Conservation (phyloP, 2,329 filamentous ascomycete species). For the Alternaria incomplexa region DNA sequence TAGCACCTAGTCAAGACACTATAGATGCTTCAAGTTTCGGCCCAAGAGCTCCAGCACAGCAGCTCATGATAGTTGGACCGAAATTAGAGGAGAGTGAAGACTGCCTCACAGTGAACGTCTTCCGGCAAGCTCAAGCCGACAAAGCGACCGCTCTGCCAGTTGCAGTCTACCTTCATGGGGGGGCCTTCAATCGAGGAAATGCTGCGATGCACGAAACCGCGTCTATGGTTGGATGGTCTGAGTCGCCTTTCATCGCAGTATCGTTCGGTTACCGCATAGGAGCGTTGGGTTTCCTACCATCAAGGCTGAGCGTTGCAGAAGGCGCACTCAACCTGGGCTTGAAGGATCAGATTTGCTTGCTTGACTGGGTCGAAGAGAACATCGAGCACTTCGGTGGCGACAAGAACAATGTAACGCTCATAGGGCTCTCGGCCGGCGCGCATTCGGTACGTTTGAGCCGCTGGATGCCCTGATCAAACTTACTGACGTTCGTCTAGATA, state of each 20-base stretch:
- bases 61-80: conserved; percentile 19
- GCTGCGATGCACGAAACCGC: conserved; percentile 62
- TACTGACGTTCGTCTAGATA: conserved; percentile 48
- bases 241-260: conserved; percentile 61
- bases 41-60: conserved; percentile 23
- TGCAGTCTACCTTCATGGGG: conserved; percentile 66
- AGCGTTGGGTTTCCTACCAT: conserved; percentile 15
- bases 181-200: conserved; percentile 59
- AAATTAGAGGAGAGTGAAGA: conserved; percentile 26
- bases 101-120: conserved; percentile 31
- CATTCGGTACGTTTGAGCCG: conserved; percentile 15
- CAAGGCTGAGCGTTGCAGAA: conserved; percentile 38
- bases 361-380: conserved; percentile 56
- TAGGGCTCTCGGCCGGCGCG: conserved; percentile 31
- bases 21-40: conserved; percentile 26
- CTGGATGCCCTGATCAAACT: not conserved
- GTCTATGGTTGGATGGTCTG: conserved; percentile 63
- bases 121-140: conserved; percentile 12
- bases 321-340: conserved; percentile 30
- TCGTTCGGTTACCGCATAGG: conserved; percentile 32
- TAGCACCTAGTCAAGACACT: conserved; percentile 7
- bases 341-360: conserved; percentile 27
- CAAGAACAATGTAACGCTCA: conserved; percentile 26
- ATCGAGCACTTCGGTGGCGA: conserved; percentile 41
- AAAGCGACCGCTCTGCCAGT: conserved; percentile 16